phyloP scores from a whole-genome alignment of 805 yeast genomes.

The Starmerella apis region DNA sequence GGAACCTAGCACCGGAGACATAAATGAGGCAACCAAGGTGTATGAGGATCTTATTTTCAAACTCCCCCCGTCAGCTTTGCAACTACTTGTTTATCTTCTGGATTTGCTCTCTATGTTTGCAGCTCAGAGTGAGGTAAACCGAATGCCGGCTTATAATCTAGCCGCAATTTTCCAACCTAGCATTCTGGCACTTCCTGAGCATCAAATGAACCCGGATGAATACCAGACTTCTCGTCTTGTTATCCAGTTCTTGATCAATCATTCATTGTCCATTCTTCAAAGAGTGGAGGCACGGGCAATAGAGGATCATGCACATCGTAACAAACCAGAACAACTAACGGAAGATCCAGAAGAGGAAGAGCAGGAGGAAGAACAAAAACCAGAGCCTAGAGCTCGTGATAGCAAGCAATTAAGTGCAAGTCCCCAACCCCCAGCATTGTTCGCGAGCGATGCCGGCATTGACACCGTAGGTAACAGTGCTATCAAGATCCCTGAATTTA shows the following conservation, averaged over 20 bases:
- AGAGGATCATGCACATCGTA: conserved; percentile 24
- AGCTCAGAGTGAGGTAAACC: conserved; percentile 60
- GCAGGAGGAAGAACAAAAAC: too few species aligned
- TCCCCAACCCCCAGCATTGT: background rate
- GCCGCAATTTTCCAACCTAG: conserved; percentile 97
- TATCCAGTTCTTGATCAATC: conserved; percentile 78
- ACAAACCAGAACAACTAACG: background rate
- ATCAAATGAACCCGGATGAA: conserved; percentile 86
- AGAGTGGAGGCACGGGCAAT: conserved; percentile 31
- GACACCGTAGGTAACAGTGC: background rate
- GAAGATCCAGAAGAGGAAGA: background rate
- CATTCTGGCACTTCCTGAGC: conserved; percentile 82
- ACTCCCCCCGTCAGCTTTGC: conserved; percentile 70
- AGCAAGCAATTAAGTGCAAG: background rate
- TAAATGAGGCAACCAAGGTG: conserved; percentile 38
- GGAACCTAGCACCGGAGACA: conserved; percentile 2
- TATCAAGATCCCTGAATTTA: background rate
- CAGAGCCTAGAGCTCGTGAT: too few species aligned
- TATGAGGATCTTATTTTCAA: conserved; percentile 58
- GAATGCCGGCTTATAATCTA: conserved; percentile 85
- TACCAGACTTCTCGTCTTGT: conserved; percentile 78
- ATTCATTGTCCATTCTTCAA: conserved; percentile 68
- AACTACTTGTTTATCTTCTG: conserved; percentile 71
- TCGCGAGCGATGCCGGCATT: background rate
- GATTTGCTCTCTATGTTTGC: conserved; percentile 82